A percentile compares a stretch with the other conserved stretches of the same genome.
Evolutionary conservation across 2,329 filamentous ascomycete genomes (phyloP).

Genomic region (Ustulina deusta): DNA sequence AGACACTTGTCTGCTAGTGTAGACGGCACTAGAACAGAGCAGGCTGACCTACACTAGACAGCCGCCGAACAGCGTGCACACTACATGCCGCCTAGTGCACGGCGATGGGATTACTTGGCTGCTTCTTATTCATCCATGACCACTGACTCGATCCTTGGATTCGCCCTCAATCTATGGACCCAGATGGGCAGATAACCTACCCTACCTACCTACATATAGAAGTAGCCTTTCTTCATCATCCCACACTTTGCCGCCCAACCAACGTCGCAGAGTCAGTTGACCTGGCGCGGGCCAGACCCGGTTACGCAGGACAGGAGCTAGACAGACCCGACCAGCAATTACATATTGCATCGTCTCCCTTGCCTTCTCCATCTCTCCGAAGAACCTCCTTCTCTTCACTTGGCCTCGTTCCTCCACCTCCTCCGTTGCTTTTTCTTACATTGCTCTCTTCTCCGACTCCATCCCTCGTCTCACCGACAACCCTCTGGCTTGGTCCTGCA

Average conservation of each 20-base stretch:
- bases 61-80: background rate
- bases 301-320: slow-evolving; percentile 26
- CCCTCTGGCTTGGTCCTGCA: slow-evolving; percentile 18
- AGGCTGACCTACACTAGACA: background rate
- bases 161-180: too few relatives aligned
- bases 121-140: slow-evolving; percentile 10
- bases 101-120: slow-evolving; percentile 21
- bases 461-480: background rate
- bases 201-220: background rate
- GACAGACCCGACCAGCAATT: slow-evolving; percentile 17
- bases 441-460: background rate
- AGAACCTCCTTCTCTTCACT: slow-evolving; percentile 1
- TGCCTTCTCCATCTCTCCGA: slow-evolving; percentile 9
- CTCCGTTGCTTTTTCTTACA: background rate
- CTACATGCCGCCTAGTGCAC: background rate
- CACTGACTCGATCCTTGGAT: slow-evolving; percentile 28
- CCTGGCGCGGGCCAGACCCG: slow-evolving; percentile 18
- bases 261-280: slow-evolving; percentile 40
- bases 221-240: slow-evolving; percentile 27
- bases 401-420: slow-evolving; percentile 12
- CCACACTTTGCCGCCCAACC: slow-evolving; percentile 30
- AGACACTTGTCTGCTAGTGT: background rate
- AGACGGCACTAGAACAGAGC: background rate
- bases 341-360: background rate
- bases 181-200: too few relatives aligned